Conservation (phyloP, 139 green algal species). For the Coelastrella sp. region DNA sequence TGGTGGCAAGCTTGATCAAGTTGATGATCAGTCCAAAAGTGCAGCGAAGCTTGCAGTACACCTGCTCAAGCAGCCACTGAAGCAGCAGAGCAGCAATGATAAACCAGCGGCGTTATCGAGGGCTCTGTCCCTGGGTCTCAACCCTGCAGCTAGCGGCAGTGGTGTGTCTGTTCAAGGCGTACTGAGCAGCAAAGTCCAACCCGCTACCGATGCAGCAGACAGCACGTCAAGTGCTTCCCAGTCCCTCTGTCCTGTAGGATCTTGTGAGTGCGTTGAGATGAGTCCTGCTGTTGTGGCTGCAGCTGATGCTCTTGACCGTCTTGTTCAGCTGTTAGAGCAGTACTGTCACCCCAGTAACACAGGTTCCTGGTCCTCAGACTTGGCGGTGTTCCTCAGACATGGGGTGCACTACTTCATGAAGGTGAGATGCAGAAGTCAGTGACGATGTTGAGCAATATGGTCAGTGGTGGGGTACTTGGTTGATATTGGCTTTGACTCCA, state of each 20-base stretch:
- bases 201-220: not conserved
- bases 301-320: conserved; percentile 54
- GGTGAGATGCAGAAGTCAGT: not conserved
- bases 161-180: conserved; percentile 14
- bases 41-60: conserved; percentile 49
- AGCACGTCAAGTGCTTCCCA: not conserved
- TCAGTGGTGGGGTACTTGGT: not conserved
- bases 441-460: no score
- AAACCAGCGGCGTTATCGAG: not conserved
- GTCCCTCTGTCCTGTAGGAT: not conserved
- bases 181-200: not conserved
- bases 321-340: conserved; percentile 81
- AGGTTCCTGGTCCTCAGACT: conserved; percentile 51
- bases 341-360: conserved; percentile 92
- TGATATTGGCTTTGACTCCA: no score
- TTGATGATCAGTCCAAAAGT: conserved; percentile 45
- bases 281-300: conserved; percentile 29
- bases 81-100: conserved; percentile 40
- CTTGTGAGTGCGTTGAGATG: not conserved
- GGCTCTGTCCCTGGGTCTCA: conserved; percentile 1
- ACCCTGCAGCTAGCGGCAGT: not conserved
- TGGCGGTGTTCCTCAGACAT: conserved; percentile 38
- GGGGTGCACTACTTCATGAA: conserved; percentile 51
- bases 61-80: conserved; percentile 45
- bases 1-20: conserved; percentile 41